Evolutionary conservation across 164 flowering plant genomes (phyloP), one percentile per base, ranked within the genome.

Genomic region (Dillenia suffruticosa): DNA sequence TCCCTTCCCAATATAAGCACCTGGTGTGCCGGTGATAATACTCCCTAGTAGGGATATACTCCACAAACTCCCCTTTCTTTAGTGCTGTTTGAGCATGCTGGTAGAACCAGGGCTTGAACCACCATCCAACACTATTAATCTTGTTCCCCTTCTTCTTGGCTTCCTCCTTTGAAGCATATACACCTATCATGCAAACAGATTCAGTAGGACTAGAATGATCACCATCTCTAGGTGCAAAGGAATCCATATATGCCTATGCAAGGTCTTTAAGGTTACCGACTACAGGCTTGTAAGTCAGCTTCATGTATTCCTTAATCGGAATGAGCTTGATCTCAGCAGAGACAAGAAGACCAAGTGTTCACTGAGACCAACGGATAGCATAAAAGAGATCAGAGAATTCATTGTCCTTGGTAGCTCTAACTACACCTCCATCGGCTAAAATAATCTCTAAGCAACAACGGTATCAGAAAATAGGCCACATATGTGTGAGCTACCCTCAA

Each of bases 51-150:
- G 99, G 99, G 22, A 95, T 92, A 72, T 92, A 95, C 82, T 95
- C 99, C 13, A 90, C 96, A 77, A 95, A 95, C 74, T 88, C 96
- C 49, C 97, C 99, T 68, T 70, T 92, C 82, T 86, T 81, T 17
- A 95, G 70, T 3, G 97, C 96, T 7, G 62, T 85, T 70, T 83
- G 76, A 0, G 97, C 97, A 67, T 92, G 96, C 77, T 95, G 99
- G 71, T 95, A 95, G 68, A 95, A 95, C 99, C 99, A 95, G 15
- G 94, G 85, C 62, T 95, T 95, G 64, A 79, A 92, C 99, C 99
- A 95, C 96, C 97, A 92, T 19, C 99, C 90, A 8, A 81, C 83
- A 19, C 69, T 70, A 71, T 95, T 94, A 47, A 84, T 90, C 68
- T 73, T 77, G 51, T 83, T 92, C 1, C 97, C 99, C 75, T 88